Evolutionary conservation across 2,329 filamentous ascomycete genomes (phyloP).

Genomic region (Fusarium sp.): DNA sequence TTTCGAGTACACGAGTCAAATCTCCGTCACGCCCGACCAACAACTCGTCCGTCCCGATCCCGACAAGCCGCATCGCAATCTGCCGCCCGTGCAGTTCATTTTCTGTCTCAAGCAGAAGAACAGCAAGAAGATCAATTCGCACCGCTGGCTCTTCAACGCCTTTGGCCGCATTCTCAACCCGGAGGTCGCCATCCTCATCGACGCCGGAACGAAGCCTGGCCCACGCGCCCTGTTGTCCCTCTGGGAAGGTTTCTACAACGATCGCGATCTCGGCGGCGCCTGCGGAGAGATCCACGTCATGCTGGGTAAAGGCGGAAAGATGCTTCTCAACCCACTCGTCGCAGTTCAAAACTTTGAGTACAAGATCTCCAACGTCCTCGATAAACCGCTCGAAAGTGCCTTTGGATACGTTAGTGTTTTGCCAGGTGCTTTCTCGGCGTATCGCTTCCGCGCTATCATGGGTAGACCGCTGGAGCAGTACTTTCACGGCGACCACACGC

Average conservation of each 20-base stretch:
- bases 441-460: slow-evolving; percentile 45
- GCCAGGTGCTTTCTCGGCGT: slow-evolving; percentile 43
- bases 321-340: slow-evolving; percentile 44
- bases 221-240: slow-evolving; percentile 40
- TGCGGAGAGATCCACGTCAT: slow-evolving; percentile 46
- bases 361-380: slow-evolving; percentile 45
- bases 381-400: slow-evolving; percentile 43
- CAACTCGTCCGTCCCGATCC: slow-evolving; percentile 42
- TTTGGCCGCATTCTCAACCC: slow-evolving; percentile 45
- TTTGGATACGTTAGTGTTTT: slow-evolving; percentile 45
- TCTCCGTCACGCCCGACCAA: slow-evolving; percentile 45
- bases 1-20: slow-evolving; percentile 46
- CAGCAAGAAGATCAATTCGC: slow-evolving; percentile 47
- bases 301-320: slow-evolving; percentile 41
- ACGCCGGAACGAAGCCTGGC: slow-evolving; percentile 44
- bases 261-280: slow-evolving; percentile 42
- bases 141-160: slow-evolving; percentile 46
- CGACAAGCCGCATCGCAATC: slow-evolving; percentile 36
- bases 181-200: slow-evolving; percentile 44
- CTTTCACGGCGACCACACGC: slow-evolving; percentile 45
- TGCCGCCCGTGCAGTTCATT: slow-evolving; percentile 44
- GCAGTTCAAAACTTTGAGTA: slow-evolving; percentile 46
- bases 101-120: slow-evolving; percentile 47
- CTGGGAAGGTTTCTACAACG: slow-evolving; percentile 45
- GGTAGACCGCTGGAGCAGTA: slow-evolving; percentile 43